These are phyloP conservation scores for Rhodotorula taiwanensis DNA, from an alignment of 768 basidiomycete species.

Conservation along the genomic window DNA sequence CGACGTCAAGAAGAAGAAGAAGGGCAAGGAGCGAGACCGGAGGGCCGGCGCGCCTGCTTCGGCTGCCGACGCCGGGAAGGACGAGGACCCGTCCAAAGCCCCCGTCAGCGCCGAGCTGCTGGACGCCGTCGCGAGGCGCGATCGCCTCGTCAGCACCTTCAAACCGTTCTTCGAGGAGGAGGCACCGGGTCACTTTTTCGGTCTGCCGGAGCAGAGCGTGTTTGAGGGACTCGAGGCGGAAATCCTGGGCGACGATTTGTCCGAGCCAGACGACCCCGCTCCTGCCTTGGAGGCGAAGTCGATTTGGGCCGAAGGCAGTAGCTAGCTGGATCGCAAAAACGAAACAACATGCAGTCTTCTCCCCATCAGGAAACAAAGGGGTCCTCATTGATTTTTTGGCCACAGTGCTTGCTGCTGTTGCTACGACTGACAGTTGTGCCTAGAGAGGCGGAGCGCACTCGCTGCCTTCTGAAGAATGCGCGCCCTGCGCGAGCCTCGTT, in stretches of 20 bases:
- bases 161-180: conserved; percentile 71
- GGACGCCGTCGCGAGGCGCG: conserved; percentile 66
- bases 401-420: too few relatives aligned
- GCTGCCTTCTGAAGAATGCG: too few relatives aligned
- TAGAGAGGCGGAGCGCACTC: too few relatives aligned
- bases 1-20: conserved; percentile 53
- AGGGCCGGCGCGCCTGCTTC: conserved; percentile 38
- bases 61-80: conserved; percentile 14
- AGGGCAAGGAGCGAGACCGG: conserved; percentile 55
- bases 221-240: conserved; percentile 57
- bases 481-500: too few relatives aligned
- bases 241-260: background rate
- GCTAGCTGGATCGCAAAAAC: too few relatives aligned
- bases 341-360: too few relatives aligned
- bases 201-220: conserved; percentile 67
- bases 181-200: conserved; percentile 56
- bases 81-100: conserved; percentile 51
- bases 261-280: background rate
- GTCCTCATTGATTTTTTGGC: too few relatives aligned
- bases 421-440: too few relatives aligned
- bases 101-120: conserved; percentile 62
- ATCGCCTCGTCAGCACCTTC: conserved; percentile 70
- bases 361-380: too few relatives aligned
- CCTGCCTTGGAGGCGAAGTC: too few relatives aligned
- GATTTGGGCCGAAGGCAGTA: too few relatives aligned